phyloP scores from a whole-genome alignment of 2,329 filamentous ascomycete species.

The Trichoderma afroharzianum region DNA sequence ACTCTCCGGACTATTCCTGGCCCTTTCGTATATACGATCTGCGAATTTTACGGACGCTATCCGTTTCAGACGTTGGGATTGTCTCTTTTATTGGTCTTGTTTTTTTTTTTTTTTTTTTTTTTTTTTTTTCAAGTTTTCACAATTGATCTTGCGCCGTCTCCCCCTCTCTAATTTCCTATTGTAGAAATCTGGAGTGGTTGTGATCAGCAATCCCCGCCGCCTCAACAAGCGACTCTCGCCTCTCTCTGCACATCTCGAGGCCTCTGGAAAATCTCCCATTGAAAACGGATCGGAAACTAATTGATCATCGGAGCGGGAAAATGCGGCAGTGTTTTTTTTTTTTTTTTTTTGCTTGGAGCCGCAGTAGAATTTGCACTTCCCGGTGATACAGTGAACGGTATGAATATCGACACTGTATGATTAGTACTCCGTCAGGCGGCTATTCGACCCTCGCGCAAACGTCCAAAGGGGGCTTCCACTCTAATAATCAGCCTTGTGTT shows the following conservation, averaged over 20 bases:
- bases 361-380: not conserved
- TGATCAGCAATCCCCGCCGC: not conserved
- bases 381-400: not conserved
- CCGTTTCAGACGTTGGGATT: not conserved
- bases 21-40: not conserved
- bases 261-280: not conserved
- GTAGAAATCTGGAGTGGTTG: not conserved
- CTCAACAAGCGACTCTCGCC: not conserved
- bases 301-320: not conserved
- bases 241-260: not conserved
- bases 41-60: not conserved
- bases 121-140: not conserved
- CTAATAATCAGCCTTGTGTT: constrained; percentile 12
- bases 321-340: constrained; percentile 1
- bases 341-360: not conserved
- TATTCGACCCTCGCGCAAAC: not conserved
- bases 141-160: not conserved
- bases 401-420: not conserved
- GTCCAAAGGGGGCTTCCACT: not conserved
- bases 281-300: not conserved
- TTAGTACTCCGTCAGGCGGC: not conserved
- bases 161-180: not conserved
- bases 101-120: too few species aligned
- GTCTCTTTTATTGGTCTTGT: not conserved
- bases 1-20: not conserved